These are phyloP conservation scores for Gossypium stocksii DNA, from an alignment of 345 rosid genomes.

Conservation along the genomic window DNA sequence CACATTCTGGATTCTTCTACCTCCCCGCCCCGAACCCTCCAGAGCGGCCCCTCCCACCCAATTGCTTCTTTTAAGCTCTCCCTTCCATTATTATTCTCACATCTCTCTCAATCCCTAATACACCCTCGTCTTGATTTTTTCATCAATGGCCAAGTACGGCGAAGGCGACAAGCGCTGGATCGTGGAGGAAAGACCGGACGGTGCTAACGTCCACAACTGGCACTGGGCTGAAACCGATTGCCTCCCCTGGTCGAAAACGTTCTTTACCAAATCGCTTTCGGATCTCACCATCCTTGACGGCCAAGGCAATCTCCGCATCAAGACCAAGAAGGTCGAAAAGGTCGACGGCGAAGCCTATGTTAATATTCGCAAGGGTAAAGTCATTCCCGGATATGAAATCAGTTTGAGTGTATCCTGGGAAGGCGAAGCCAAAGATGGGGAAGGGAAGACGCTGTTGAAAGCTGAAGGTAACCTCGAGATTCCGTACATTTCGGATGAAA, in stretches of 20 bases:
- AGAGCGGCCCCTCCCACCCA: not conserved
- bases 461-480: constrained; percentile 77
- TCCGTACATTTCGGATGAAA: constrained; percentile 94
- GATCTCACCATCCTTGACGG: constrained; percentile 53
- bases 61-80: not conserved
- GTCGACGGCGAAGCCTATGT: constrained; percentile 95
- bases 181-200: constrained; percentile 95
- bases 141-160: constrained; percentile 78
- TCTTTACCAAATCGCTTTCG: constrained; percentile 53
- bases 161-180: constrained; percentile 99
- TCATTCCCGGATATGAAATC: constrained; percentile 92
- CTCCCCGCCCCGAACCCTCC: constrained; percentile 7
- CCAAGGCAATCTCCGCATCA: constrained; percentile 56
- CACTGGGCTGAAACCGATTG: constrained; percentile 98
- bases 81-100: not conserved
- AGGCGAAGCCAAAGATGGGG: constrained; percentile 77
- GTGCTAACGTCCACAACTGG: constrained; percentile 97
- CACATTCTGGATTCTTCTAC: constrained; percentile 7
- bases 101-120: not conserved
- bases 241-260: constrained; percentile 72
- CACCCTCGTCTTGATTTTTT: not conserved
- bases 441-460: constrained; percentile 51
- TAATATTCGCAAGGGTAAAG: constrained; percentile 84
- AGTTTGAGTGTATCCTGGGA: constrained; percentile 68
- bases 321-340: constrained; percentile 57